Conservation (phyloP, 2,329 filamentous ascomycete species). For the Ilyonectria destructans region DNA sequence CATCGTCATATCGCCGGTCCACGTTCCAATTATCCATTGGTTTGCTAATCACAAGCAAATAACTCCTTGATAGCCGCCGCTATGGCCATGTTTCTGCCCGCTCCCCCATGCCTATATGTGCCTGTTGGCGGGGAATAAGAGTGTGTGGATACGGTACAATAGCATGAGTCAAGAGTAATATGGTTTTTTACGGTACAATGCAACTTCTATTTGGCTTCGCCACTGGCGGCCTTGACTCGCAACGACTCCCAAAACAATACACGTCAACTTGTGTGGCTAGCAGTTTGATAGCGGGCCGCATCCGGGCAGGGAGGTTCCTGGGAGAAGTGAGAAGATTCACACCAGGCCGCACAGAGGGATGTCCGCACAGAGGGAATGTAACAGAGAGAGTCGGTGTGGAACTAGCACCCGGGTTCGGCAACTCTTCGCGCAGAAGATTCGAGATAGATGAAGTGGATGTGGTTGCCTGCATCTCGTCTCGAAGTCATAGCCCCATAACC, state of each 20-base stretch:
- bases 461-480: constrained; percentile 12
- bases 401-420: constrained; percentile 1
- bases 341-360: constrained; percentile 4
- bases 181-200: constrained; percentile 16
- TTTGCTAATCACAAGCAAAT: neutral
- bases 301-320: constrained; percentile 12
- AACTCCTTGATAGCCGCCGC: neutral
- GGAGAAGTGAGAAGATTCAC: neutral
- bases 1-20: constrained; percentile 24
- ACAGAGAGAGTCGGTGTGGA: constrained; percentile 18
- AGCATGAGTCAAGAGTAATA: constrained; percentile 19
- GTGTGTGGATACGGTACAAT: constrained; percentile 18
- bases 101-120: constrained; percentile 28
- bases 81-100: constrained; percentile 7
- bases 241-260: constrained; percentile 16
- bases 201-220: neutral
- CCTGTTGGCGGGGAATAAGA: constrained; percentile 5
- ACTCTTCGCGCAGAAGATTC: constrained; percentile 6
- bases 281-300: neutral
- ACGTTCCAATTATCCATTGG: constrained; percentile 28
- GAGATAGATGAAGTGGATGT: constrained; percentile 14
- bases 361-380: constrained; percentile 14
- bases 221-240: constrained; percentile 7
- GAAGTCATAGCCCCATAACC: neutral
- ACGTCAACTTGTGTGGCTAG: constrained; percentile 23